Conservation (phyloP, 1,139 yeast genomes). For the Yamadazyma sp. region DNA sequence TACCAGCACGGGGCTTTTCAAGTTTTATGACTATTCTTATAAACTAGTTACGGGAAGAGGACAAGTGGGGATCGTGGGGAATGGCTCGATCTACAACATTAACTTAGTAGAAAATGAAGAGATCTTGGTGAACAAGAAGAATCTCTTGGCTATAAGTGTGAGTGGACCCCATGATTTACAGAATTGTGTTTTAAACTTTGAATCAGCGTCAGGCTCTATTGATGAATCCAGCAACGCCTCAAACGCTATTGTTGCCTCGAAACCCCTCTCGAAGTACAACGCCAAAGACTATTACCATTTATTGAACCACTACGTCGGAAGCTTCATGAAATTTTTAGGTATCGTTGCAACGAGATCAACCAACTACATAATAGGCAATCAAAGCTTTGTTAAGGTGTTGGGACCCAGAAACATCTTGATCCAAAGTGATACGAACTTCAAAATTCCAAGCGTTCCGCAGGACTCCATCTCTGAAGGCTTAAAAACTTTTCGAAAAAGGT, state of each 20-base stretch:
- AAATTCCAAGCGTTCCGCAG: conserved; percentile 14
- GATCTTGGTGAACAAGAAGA: conserved; percentile 45
- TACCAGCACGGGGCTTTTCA: conserved; percentile 36
- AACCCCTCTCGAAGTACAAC: neutral
- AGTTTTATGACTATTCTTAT: conserved; percentile 40
- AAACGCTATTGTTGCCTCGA: neutral
- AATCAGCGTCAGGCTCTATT: neutral
- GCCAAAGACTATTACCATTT: neutral
- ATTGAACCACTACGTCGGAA: neutral
- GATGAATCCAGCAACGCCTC: neutral
- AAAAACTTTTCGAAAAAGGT: conserved; percentile 13
- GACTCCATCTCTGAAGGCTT: conserved; percentile 12
- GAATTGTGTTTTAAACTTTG: conserved; percentile 26
- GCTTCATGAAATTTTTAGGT: conserved; percentile 5
- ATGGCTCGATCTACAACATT: conserved; percentile 55
- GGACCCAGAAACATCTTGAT: conserved; percentile 60
- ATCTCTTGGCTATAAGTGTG: conserved; percentile 52
- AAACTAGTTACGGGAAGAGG: conserved; percentile 59
- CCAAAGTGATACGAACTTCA: conserved; percentile 34
- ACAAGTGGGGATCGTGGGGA: conserved; percentile 54
- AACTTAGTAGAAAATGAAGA: conserved; percentile 48
- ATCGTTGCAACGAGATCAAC: conserved; percentile 7
- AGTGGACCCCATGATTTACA: conserved; percentile 49
- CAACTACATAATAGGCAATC: conserved; percentile 30
- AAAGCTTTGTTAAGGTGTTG: conserved; percentile 44